A percentile compares a stretch with the other conserved stretches of the same genome.
These are phyloP conservation scores for Leccinum huronense DNA, from an alignment of 1,284 basidiomycete species.

Conservation along the genomic window DNA sequence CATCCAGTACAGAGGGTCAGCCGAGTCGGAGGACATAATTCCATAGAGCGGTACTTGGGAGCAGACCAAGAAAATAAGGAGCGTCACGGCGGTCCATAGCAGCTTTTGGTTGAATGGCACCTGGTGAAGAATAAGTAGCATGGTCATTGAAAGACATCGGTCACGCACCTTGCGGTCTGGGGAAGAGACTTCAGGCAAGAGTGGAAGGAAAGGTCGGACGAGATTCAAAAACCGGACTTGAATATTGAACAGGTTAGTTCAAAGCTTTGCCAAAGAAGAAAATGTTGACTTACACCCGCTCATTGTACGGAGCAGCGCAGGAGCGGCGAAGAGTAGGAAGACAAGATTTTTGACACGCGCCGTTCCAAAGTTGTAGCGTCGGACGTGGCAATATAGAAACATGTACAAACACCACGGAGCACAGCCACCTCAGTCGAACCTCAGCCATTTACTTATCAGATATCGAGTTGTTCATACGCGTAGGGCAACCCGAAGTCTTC, in stretches of 20 bases:
- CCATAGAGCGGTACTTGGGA: conserved; percentile 96
- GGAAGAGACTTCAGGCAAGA: conserved; percentile 92
- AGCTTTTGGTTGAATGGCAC: conserved; percentile 96
- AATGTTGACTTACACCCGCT: conserved; percentile 38
- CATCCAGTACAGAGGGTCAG: conserved; percentile 99
- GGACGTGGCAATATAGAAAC: conserved; percentile 37
- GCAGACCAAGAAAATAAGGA: conserved; percentile 97
- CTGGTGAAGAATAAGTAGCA: conserved; percentile 40
- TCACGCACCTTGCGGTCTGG: conserved; percentile 86
- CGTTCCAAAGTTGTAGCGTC: conserved; percentile 19
- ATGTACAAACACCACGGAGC: conserved; percentile 27
- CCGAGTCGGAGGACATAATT: conserved; percentile 97
- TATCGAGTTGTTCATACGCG: no score
- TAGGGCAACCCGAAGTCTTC: neutral
- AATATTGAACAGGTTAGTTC: neutral
- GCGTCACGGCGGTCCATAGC: conserved; percentile 95
- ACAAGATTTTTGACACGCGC: conserved; percentile 19
- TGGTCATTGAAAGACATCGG: conserved; percentile 7
- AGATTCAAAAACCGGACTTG: conserved; percentile 91
- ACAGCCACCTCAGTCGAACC: conserved; percentile 19
- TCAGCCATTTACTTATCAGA: neutral
- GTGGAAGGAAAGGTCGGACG: conserved; percentile 91
- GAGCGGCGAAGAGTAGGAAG: conserved; percentile 19
- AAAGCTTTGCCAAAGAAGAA: conserved; percentile 28
- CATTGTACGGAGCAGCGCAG: conserved; percentile 32